Conservation (phyloP, 2,329 filamentous ascomycete species). For the Beauveria sp. region DNA sequence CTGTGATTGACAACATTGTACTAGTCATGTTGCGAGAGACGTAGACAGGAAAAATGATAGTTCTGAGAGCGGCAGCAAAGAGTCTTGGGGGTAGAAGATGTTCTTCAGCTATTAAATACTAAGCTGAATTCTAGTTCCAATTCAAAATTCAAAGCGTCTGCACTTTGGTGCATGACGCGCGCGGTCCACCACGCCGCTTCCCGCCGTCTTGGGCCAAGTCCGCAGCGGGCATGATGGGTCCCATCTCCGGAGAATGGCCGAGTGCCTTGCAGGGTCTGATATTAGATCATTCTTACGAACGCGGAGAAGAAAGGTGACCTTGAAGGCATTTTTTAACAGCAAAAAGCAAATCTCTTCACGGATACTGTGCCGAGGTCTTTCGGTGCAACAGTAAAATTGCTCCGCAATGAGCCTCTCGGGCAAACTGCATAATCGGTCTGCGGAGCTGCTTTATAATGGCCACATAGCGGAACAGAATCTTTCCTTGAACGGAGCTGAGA, state of each 20-base stretch:
- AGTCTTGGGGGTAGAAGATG: too few relatives aligned
- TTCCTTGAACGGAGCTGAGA: neutral
- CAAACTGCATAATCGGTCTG: neutral
- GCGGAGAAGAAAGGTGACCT: neutral
- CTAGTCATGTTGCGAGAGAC: neutral
- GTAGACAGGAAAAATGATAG: too few relatives aligned
- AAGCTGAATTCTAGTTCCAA: neutral
- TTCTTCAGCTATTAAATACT: neutral
- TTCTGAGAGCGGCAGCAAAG: too few relatives aligned
- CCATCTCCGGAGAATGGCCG: neutral
- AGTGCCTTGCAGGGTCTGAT: neutral
- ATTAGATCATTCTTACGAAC: too few relatives aligned
- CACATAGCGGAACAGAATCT: neutral
- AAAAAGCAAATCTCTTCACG: neutral
- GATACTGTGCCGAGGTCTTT: neutral
- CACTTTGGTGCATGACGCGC: neutral
- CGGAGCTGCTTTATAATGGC: neutral
- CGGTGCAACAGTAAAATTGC: neutral
- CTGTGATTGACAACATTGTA: constrained; percentile 16
- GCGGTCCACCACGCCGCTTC: neutral
- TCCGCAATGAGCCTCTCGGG: neutral
- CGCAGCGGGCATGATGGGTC: constrained; percentile 1
- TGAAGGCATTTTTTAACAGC: neutral
- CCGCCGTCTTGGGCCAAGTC: neutral
- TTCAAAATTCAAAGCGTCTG: neutral